Percentiles rank a stretch among this genome's conserved stretches.
phyloP scores from a whole-genome alignment of 179 eudicot genomes.

The Silene coronaria region DNA sequence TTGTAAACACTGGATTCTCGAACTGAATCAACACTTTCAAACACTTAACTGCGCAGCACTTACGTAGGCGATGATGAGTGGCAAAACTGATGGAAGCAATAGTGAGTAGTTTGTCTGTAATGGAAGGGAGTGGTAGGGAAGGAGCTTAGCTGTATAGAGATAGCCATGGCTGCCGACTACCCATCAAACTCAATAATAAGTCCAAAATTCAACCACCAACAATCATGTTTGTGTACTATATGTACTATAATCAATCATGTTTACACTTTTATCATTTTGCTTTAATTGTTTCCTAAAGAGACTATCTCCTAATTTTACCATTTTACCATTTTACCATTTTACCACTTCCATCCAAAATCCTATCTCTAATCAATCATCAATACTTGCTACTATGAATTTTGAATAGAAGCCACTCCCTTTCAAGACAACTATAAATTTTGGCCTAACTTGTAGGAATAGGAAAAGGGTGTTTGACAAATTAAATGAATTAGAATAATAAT shows the following conservation, averaged over 20 bases:
- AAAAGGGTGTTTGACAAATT: conserved; percentile 18
- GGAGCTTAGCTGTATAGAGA: conserved; percentile 8
- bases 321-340: too few species aligned
- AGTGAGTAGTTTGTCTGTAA: conserved; percentile 3
- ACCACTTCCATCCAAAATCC: conserved; percentile 4
- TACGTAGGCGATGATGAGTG: background rate
- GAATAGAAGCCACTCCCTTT: background rate
- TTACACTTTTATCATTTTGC: background rate
- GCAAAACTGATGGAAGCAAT: background rate
- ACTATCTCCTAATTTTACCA: too few species aligned
- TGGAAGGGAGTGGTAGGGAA: conserved; percentile 10
- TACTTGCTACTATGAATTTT: too few species aligned
- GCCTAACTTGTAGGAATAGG: too few species aligned
- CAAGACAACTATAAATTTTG: background rate
- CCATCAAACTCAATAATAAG: conserved; percentile 2
- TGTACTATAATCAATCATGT: conserved; percentile 12
- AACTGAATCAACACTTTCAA: too few species aligned
- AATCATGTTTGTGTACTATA: conserved; percentile 5
- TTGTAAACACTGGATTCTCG: too few species aligned
- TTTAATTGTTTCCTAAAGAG: conserved; percentile 10
- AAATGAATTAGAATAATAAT: background rate
- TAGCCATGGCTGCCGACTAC: conserved; percentile 3
- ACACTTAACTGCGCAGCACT: too few species aligned
- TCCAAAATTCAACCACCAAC: conserved; percentile 19
- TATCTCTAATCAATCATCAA: conserved; percentile 11